A percentile compares a stretch with the other conserved stretches of the same genome.
Conservation (phyloP, 2,329 filamentous ascomycete genomes). For the Penicillium sp. region DNA sequence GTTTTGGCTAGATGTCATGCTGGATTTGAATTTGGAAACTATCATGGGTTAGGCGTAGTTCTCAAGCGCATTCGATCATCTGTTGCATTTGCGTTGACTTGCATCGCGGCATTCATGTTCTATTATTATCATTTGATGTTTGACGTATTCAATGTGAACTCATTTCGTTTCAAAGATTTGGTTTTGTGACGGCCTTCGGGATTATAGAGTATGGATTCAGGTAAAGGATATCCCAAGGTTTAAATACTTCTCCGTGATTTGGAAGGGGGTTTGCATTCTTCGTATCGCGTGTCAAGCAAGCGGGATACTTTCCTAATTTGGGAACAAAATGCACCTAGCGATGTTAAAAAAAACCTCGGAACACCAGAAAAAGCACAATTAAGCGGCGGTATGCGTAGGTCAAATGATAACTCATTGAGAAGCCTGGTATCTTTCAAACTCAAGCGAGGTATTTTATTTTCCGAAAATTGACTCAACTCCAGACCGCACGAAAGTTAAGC, state of each 20-base stretch:
- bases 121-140: neutral
- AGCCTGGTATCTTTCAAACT: neutral
- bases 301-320: too few relatives aligned
- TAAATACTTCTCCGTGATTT: neutral
- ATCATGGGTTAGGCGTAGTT: slow-evolving; percentile 21
- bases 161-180: neutral
- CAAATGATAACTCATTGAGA: too few relatives aligned
- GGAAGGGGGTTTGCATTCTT: too few relatives aligned
- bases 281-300: too few relatives aligned
- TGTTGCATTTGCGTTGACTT: neutral
- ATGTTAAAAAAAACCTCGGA: neutral
- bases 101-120: neutral
- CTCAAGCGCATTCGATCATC: neutral
- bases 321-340: too few relatives aligned
- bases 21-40: slow-evolving; percentile 25
- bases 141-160: neutral
- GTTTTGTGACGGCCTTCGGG: too few relatives aligned
- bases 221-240: neutral
- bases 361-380: too few relatives aligned
- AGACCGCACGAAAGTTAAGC: neutral
- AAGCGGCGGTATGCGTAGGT: too few relatives aligned
- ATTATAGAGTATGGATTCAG: neutral
- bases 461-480: too few relatives aligned
- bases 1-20: slow-evolving; percentile 26
- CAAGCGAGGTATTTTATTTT: too few relatives aligned